Evolutionary conservation across 2,329 filamentous ascomycete genomes (phyloP).

Genomic region (Sordariomycetes sp.): DNA sequence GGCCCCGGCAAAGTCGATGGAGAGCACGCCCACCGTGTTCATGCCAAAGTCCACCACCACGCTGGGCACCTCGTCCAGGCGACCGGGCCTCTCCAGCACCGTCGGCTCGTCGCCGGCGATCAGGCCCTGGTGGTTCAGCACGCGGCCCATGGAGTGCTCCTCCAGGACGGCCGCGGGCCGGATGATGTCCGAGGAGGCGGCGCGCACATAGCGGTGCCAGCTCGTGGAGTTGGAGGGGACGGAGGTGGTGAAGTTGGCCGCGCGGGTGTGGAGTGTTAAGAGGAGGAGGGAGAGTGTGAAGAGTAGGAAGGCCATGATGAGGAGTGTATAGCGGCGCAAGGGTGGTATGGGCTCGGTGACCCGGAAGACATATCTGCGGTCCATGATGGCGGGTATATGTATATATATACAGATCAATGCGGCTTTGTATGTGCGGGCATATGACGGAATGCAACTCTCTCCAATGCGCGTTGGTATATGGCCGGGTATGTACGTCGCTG

Average conservation of each 20-base stretch:
- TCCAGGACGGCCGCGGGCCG: conserved; percentile 2
- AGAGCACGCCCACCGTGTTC: conserved; percentile 31
- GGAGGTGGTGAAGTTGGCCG: not conserved
- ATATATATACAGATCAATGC: not conserved
- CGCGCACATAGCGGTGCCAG: conserved; percentile 6
- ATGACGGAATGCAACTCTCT: not conserved
- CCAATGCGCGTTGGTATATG: too few relatives aligned
- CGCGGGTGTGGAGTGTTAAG: not conserved
- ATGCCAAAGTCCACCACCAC: conserved; percentile 39
- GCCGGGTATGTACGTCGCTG: not conserved
- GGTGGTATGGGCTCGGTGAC: not conserved
- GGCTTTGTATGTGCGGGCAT: not conserved
- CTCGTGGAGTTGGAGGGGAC: not conserved
- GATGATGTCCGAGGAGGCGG: not conserved
- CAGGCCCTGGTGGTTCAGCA: conserved; percentile 3
- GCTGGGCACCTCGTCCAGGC: conserved; percentile 15
- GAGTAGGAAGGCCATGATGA: not conserved
- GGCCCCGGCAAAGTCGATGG: conserved; percentile 28
- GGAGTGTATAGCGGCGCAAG: not conserved
- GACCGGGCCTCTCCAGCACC: not conserved
- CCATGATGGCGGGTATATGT: not conserved
- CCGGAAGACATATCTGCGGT: not conserved
- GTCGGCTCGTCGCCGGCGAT: conserved; percentile 1
- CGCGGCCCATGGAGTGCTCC: not conserved
- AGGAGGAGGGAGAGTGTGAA: not conserved